Evolutionary conservation across 1,139 yeast genomes (phyloP).

Genomic region (Wickerhamomyces sp.): DNA sequence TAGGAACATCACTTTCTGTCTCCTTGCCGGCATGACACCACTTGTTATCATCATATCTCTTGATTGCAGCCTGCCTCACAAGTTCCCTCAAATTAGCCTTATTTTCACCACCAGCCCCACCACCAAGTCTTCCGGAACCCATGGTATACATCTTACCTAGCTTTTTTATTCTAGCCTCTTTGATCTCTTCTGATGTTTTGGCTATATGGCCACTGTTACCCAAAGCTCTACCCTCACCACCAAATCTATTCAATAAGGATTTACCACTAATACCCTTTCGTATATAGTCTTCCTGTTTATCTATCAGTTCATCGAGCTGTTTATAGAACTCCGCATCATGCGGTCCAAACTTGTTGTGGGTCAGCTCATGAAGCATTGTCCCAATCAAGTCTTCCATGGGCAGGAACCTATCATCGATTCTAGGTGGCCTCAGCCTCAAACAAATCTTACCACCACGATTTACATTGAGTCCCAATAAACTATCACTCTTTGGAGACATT

Average conservation of each 20-base stretch:
- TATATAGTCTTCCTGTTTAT: constrained; percentile 43
- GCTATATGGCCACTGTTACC: constrained; percentile 32
- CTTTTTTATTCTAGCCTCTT: constrained; percentile 17
- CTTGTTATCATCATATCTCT: constrained; percentile 40
- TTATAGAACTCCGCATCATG: constrained; percentile 72
- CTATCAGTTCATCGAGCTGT: constrained; percentile 55
- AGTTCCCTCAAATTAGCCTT: constrained; percentile 35
- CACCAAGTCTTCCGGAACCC: constrained; percentile 16
- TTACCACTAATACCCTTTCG: constrained; percentile 40
- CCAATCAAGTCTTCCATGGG: constrained; percentile 69
- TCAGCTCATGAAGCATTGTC: constrained; percentile 83
- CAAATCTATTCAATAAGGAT: constrained; percentile 17
- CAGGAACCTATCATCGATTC: constrained; percentile 51
- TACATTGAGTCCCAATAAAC: constrained; percentile 79
- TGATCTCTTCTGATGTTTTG: constrained; percentile 6
- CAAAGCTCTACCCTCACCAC: constrained; percentile 44
- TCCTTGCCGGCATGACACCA: constrained; percentile 21
- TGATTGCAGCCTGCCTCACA: constrained; percentile 63
- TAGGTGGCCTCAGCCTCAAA: constrained; percentile 60
- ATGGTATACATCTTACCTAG: constrained; percentile 12
- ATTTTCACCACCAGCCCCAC: constrained; percentile 7
- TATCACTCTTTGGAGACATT: constrained; percentile 70
- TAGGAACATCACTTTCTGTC: constrained; percentile 13
- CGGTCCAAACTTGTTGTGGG: constrained; percentile 76
- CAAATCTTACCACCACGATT: constrained; percentile 75